Base-by-base conservation (phyloP, 177 flowering plant species). In the Vitis hybrid region DNA sequence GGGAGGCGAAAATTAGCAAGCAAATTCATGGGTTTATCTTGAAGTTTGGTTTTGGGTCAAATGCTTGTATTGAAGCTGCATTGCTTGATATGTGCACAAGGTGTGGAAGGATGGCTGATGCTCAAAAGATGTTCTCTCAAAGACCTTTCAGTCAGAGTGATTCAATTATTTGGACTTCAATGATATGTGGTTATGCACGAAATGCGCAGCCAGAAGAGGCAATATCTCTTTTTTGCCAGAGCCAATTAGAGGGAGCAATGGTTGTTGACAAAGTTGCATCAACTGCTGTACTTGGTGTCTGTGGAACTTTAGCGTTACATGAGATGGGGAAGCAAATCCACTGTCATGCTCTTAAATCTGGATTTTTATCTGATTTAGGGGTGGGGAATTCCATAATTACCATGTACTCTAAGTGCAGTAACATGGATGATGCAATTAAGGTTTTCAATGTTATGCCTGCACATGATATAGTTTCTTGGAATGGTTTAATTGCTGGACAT, bases 261-360 rank as follows among this genome's bases (percentile, higher is more conserved):
- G 45, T 61, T 48, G 34, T 84, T 72, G 97, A 96, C 81, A 90
- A 87, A 79, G 83, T 84, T 76, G 80, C 82, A 62, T 80, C 77
- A 26, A 77, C 90, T 72, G 76, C 91, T 10, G 69, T 84, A 20
- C 87, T 96, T 57, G 84, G 90, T 55, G 77, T 89, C 6, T 91
- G 95, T 78, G 97, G 95, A 58, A 80, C 85, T 59, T 76, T 90
- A 66, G 95, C 97, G 5, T 86, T 82, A 73, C 73, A 70, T 52
- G 82, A 82, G 58, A 67, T 89, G 80, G 99, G 98, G 19, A 71
- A 86, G 77, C 97, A 93, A 84, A 80, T 93, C 50, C 97, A 93
- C 58, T 73, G 85, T 62, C 79, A 75, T 68, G 85, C 82, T 76
- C 31, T 85, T 52, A 93, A 90, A 77, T 70, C 74, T 45, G 91